Conservation (phyloP, 2,329 filamentous ascomycete species). For the Aspergillus sp. region DNA sequence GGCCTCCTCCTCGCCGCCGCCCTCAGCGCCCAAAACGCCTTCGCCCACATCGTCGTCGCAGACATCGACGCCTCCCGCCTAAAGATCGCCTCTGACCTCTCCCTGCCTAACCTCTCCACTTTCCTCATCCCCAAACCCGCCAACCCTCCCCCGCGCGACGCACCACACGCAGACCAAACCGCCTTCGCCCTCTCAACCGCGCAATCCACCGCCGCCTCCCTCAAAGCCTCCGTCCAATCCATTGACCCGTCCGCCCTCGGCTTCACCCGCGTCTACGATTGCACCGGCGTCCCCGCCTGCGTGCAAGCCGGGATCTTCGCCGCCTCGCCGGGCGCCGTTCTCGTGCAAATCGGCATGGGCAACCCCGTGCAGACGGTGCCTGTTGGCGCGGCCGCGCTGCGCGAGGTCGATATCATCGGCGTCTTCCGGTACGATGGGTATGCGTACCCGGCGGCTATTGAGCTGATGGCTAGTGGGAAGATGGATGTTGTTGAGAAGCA, state of each 20-base stretch:
- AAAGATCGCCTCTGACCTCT: constrained; percentile 51
- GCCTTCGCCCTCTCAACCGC: constrained; percentile 36
- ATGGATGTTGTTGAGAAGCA: constrained; percentile 50
- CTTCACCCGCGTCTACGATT: constrained; percentile 48
- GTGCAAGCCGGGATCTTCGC: constrained; percentile 49
- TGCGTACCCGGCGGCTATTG: constrained; percentile 56
- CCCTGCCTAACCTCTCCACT: constrained; percentile 35
- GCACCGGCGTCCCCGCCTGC: constrained; percentile 47
- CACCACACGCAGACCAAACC: constrained; percentile 33
- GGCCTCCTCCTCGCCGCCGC: constrained; percentile 60
- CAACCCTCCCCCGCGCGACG: constrained; percentile 31
- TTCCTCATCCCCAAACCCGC: constrained; percentile 35
- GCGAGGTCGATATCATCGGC: constrained; percentile 59
- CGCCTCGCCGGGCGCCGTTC: constrained; percentile 49
- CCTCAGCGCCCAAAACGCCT: constrained; percentile 55
- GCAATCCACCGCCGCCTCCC: constrained; percentile 32
- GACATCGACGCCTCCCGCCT: constrained; percentile 60
- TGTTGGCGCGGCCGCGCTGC: constrained; percentile 54
- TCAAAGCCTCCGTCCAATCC: constrained; percentile 20
- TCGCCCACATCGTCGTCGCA: constrained; percentile 57
- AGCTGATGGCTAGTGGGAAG: constrained; percentile 51
- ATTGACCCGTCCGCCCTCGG: constrained; percentile 27
- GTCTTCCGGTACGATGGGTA: constrained; percentile 56
- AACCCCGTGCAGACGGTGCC: constrained; percentile 56
- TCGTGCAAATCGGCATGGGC: constrained; percentile 59